Evolutionary conservation across 495 filamentous ascomycete species (phyloP), one percentile per base, ranked within the genome.

Genomic region (Xylaria curta): DNA sequence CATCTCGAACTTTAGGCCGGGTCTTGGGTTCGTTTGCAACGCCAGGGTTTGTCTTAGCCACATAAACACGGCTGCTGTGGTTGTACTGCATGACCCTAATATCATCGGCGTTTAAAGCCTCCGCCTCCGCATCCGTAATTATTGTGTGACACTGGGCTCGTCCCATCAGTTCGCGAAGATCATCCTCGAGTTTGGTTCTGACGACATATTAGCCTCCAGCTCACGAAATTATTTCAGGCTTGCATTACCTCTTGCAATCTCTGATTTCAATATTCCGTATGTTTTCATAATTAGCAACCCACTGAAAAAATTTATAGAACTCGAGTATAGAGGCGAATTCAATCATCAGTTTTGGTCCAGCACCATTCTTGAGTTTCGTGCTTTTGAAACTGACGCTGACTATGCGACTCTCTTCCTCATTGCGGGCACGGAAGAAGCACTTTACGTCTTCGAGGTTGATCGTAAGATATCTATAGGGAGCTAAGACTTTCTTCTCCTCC

Each of bases 11-110:
- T 61, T 46, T 72, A 46, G 69, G 38, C 60, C 38, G 56, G 68
- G 12, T 24, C n/a, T 33, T 33, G 1, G 49, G 9, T 59, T 47
- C 69, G 9, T 42, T 51, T 53, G 62, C 21, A 28, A 24, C 21
- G 31, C n/a, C 15, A 31, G 26, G 5, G 28, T 31, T 17, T n/a
- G 5, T 33, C 40, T 8, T 31, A 28, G 31, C 3, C 5, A 24
- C 13, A 24, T 26, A 4, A 17, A 44, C 44, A 36, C 21, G 68
- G 24, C 8, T 15, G 10, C 51, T 51, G 1, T 51, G 69, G 58
- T 79, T 79, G 24, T 76, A 69, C 62, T 75, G 33, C 1, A 79
- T 75, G 12, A 78, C 66, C 10, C 58, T 76, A 17, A 79, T 60
- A 59, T 79, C 77, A 51, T 76, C 74, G 7, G 49, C 61, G 17